Conservation (phyloP, 441 rosid species). For the Sinapis alba region DNA sequence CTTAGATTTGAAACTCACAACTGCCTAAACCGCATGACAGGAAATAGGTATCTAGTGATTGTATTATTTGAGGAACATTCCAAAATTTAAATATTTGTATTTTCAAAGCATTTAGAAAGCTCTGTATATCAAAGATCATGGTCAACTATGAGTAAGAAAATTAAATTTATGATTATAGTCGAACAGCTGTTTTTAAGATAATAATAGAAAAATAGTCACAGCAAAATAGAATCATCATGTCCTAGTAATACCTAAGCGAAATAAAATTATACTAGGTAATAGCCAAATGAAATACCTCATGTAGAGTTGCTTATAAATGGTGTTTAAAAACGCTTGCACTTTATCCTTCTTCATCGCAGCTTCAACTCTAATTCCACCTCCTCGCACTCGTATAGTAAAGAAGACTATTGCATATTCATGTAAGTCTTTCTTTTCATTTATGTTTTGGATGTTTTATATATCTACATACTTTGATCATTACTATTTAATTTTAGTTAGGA, state of each 20-base stretch:
- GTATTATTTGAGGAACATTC: slow-evolving; percentile 4
- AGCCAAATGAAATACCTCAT: slow-evolving; percentile 32
- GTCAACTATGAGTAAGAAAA: slow-evolving; percentile 15
- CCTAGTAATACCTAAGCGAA: slow-evolving; percentile 13
- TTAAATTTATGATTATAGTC: background rate
- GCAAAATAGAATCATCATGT: slow-evolving; percentile 21
- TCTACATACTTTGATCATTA: background rate
- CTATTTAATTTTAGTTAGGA: background rate
- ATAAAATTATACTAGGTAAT: background rate
- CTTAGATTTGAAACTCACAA: background rate
- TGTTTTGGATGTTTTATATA: slow-evolving; percentile 1
- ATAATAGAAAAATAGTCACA: slow-evolving; percentile 27
- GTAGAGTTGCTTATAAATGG: slow-evolving; percentile 29
- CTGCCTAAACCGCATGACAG: background rate
- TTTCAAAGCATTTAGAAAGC: background rate
- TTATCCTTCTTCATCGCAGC: slow-evolving; percentile 26
- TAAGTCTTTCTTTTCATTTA: slow-evolving; percentile 14
- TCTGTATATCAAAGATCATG: background rate
- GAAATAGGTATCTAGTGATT: background rate
- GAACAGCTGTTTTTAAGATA: slow-evolving; percentile 7
- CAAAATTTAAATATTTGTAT: background rate
- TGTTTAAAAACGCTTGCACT: slow-evolving; percentile 19
- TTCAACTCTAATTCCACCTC: slow-evolving; percentile 12
- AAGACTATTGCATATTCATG: background rate
- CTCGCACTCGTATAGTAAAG: background rate